A percentile compares a stretch with the other conserved stretches of the same genome.
Conservation (phyloP, 2,329 filamentous ascomycete species). For the Thielaviopsis musarum region DNA sequence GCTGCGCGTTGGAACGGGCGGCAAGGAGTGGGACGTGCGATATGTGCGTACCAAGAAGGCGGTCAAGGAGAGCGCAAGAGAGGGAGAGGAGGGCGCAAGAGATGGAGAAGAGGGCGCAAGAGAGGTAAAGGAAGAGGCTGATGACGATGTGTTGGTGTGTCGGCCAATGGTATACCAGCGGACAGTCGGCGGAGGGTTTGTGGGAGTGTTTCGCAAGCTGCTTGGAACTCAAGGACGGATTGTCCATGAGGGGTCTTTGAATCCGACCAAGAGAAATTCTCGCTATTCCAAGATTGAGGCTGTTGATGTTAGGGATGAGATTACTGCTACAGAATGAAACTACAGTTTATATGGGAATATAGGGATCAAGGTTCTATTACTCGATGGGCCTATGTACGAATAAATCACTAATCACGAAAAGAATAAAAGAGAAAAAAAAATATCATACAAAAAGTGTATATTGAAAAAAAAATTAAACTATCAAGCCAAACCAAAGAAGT, state of each 20-base stretch:
- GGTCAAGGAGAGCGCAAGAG: constrained; percentile 3
- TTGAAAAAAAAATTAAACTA: neutral
- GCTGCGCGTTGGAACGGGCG: constrained; percentile 29
- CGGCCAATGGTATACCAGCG: constrained; percentile 25
- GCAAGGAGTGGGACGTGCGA: constrained; percentile 48
- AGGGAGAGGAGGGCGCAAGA: constrained; percentile 12
- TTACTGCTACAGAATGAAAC: neutral
- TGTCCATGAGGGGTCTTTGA: constrained; percentile 4
- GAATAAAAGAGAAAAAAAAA: too few relatives aligned
- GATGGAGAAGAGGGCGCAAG: constrained; percentile 12
- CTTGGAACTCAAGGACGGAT: constrained; percentile 11
- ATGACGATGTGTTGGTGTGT: constrained; percentile 22
- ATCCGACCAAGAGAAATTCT: neutral
- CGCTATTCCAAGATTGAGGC: neutral
- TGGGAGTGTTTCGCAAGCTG: constrained; percentile 23
- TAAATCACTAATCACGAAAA: too few relatives aligned
- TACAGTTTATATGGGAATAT: neutral
- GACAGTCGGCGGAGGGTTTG: constrained; percentile 25
- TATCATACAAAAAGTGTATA: too few relatives aligned
- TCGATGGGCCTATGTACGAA: too few relatives aligned
- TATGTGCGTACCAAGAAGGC: constrained; percentile 19
- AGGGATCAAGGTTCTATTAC: too few relatives aligned
- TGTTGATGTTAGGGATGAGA: neutral
- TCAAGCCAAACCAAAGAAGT: neutral
- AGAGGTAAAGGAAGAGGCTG: constrained; percentile 3